phyloP scores from a whole-genome alignment of 2,329 filamentous ascomycete species.

The Sarocladium brachiariae region DNA sequence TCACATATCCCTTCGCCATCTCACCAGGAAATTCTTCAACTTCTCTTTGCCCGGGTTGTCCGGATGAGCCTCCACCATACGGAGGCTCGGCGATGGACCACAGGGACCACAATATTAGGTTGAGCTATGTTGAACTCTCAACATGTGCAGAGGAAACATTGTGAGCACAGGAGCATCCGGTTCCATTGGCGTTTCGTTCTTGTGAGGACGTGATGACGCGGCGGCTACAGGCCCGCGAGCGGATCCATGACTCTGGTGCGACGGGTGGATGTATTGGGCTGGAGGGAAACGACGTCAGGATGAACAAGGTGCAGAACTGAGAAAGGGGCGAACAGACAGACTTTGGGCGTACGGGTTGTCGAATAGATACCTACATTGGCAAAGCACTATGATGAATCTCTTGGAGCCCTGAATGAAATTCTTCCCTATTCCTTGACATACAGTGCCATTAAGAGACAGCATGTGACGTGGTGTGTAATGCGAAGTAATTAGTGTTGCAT shows the following conservation, averaged over 20 bases:
- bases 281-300: not conserved
- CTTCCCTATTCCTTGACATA: not conserved
- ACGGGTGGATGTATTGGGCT: not conserved
- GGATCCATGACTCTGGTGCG: not conserved
- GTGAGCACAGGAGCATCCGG: not conserved
- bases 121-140: not conserved
- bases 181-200: not conserved
- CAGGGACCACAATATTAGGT: not conserved
- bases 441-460: no score
- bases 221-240: not conserved
- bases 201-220: not conserved
- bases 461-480: no score
- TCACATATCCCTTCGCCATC: not conserved
- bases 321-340: not conserved
- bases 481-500: no score
- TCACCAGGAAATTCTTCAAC: not conserved
- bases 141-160: not conserved
- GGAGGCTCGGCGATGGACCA: not conserved
- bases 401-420: not conserved
- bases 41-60: not conserved
- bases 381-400: constrained; percentile 2
- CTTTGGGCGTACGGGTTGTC: not conserved
- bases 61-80: not conserved
- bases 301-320: not conserved
- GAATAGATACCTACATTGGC: constrained; percentile 10